phyloP scores from a whole-genome alignment of 2,329 filamentous ascomycete genomes.

The Ceratocystis papillata region DNA sequence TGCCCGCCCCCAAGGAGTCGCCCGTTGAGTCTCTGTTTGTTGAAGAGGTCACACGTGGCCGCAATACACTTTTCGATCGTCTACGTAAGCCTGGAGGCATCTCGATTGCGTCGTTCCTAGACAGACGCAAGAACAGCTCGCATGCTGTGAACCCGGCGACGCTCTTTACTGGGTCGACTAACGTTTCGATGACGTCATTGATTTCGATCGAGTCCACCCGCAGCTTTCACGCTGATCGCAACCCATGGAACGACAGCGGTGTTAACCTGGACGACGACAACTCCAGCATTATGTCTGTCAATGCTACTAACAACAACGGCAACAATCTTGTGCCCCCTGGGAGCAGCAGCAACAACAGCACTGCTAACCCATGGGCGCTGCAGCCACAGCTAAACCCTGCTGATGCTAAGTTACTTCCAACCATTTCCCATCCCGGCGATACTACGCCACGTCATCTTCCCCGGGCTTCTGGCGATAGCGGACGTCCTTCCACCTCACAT shows the following conservation, averaged over 20 bases:
- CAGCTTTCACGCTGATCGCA: constrained; percentile 80
- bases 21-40: constrained; percentile 77
- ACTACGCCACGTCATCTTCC: constrained; percentile 72
- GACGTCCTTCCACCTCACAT: constrained; percentile 87
- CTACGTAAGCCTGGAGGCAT: constrained; percentile 92
- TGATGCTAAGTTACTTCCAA: constrained; percentile 50
- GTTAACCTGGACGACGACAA: constrained; percentile 79
- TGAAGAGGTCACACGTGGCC: constrained; percentile 68
- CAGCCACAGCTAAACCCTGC: constrained; percentile 56
- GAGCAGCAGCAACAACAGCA: constrained; percentile 19
- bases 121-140: constrained; percentile 86
- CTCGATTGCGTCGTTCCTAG: constrained; percentile 92
- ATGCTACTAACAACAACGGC: constrained; percentile 7
- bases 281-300: constrained; percentile 22
- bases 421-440: constrained; percentile 63
- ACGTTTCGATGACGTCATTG: constrained; percentile 87
- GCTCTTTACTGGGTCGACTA: constrained; percentile 86
- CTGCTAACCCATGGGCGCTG: constrained; percentile 55
- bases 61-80: constrained; percentile 76
- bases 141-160: constrained; percentile 63
- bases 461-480: constrained; percentile 79
- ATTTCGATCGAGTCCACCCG: constrained; percentile 93
- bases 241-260: constrained; percentile 96
- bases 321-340: constrained; percentile 20
- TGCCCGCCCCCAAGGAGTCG: constrained; percentile 70